These are phyloP conservation scores for Ustilago bromivora DNA, from an alignment of 1,284 basidiomycete species.

Conservation along the genomic window DNA sequence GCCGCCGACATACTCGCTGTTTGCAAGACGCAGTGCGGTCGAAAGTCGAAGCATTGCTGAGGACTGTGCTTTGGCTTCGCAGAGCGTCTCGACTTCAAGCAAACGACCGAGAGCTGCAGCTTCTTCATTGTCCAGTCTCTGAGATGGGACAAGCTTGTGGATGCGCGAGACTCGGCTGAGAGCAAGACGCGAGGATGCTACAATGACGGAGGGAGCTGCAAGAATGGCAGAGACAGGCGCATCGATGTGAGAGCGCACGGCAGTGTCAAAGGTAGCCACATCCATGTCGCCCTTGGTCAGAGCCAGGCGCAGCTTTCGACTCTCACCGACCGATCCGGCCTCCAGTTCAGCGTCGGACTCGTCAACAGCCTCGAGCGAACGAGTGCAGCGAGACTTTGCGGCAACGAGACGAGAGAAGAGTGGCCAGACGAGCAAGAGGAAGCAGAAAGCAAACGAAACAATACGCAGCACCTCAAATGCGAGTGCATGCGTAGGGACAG, in stretches of 20 bases:
- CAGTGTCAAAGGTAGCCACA: slow-evolving; percentile 26
- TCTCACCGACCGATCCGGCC: neutral
- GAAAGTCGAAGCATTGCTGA: slow-evolving; percentile 50
- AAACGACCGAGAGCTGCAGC: slow-evolving; percentile 45
- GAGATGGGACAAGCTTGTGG: slow-evolving; percentile 16
- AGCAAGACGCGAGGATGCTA: slow-evolving; percentile 24
- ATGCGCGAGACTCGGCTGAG: slow-evolving; percentile 14
- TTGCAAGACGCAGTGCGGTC: slow-evolving; percentile 49
- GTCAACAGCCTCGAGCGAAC: neutral
- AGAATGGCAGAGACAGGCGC: slow-evolving; percentile 25
- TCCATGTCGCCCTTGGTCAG: slow-evolving; percentile 31
- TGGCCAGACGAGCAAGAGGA: slow-evolving; percentile 55
- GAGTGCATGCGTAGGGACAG: slow-evolving; percentile 56
- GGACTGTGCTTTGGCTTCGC: slow-evolving; percentile 42
- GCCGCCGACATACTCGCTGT: slow-evolving; percentile 31
- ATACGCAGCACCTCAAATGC: slow-evolving; percentile 58
- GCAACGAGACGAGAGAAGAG: slow-evolving; percentile 31
- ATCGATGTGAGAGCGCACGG: slow-evolving; percentile 18
- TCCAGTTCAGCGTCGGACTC: slow-evolving; percentile 1
- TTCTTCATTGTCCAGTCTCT: slow-evolving; percentile 17
- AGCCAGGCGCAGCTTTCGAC: slow-evolving; percentile 33
- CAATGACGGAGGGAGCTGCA: slow-evolving; percentile 18
- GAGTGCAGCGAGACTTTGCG: slow-evolving; percentile 8
- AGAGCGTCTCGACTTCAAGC: slow-evolving; percentile 56
- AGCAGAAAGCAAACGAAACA: slow-evolving; percentile 43